Conservation (phyloP, 83 land plant genomes). For the Picea engelmannii region DNA sequence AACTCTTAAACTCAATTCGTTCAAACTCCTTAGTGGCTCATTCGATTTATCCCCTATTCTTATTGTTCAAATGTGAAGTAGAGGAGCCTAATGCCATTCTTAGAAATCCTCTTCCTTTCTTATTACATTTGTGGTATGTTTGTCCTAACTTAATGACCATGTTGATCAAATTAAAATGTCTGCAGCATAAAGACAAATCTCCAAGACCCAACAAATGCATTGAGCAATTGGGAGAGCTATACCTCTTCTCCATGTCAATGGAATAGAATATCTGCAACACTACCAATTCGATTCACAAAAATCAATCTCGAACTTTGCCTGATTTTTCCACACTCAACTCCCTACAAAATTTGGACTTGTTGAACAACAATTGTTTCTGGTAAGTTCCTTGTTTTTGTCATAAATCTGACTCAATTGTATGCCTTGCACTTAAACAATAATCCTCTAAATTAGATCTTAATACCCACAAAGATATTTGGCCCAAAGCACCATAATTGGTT, state of each 20-base stretch:
- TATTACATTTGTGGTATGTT: no score
- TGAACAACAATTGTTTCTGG: slow-evolving; percentile 50
- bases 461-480: slow-evolving; percentile 41
- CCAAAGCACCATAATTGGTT: slow-evolving; percentile 29
- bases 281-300: slow-evolving; percentile 8
- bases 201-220: not conserved
- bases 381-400: slow-evolving; percentile 50
- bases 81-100: no score
- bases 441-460: slow-evolving; percentile 26
- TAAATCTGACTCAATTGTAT: slow-evolving; percentile 47
- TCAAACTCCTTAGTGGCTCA: no score
- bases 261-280: slow-evolving; percentile 43
- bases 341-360: slow-evolving; percentile 44
- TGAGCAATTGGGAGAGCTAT: not conserved
- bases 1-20: no score
- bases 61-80: no score
- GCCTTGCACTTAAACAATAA: slow-evolving; percentile 55
- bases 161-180: no score
- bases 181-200: not conserved
- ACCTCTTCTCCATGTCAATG: slow-evolving; percentile 29
- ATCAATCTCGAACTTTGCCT: slow-evolving; percentile 46
- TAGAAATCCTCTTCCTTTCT: no score
- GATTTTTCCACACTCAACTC: slow-evolving; percentile 37
- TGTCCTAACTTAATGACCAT: no score
- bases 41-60: no score